A percentile compares a stretch with the other conserved stretches of the same genome.
phyloP scores from a whole-genome alignment of 371 early-diverging fungal genomes.

The Lichtheimia corymbifera region DNA sequence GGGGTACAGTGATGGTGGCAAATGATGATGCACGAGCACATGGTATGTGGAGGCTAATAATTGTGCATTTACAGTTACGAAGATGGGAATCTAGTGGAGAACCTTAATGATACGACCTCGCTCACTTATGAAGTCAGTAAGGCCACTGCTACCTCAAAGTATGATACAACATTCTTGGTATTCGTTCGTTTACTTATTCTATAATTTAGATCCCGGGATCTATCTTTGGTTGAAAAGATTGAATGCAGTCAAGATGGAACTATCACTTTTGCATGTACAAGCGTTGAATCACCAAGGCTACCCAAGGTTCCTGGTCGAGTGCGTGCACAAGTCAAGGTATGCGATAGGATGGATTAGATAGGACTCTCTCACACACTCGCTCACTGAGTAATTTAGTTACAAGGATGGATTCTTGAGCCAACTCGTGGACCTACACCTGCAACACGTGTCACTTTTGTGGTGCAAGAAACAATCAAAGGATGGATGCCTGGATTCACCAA shows the following conservation, averaged over 20 bases:
- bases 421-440: conserved; percentile 49
- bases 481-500: conserved; percentile 70
- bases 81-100: conserved; percentile 58
- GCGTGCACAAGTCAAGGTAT: conserved; percentile 60
- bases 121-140: conserved; percentile 58
- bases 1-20: too few species aligned
- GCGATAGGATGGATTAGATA: neutral
- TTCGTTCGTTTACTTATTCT: neutral
- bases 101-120: conserved; percentile 41
- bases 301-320: conserved; percentile 58
- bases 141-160: conserved; percentile 52
- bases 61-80: conserved; percentile 44
- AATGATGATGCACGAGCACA: neutral
- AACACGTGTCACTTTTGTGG: conserved; percentile 63
- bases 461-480: conserved; percentile 52
- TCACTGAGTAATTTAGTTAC: conserved; percentile 21
- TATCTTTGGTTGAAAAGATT: conserved; percentile 47
- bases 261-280: conserved; percentile 67
- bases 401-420: conserved; percentile 73
- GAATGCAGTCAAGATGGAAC: conserved; percentile 50
- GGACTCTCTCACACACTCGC: too few species aligned
- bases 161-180: conserved; percentile 7
- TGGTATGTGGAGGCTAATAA: neutral
- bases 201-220: conserved; percentile 35
- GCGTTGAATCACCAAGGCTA: conserved; percentile 66